Base-by-base conservation (phyloP, 768 basidiomycete species). In the Tylopilus vinaceipallidus region DNA sequence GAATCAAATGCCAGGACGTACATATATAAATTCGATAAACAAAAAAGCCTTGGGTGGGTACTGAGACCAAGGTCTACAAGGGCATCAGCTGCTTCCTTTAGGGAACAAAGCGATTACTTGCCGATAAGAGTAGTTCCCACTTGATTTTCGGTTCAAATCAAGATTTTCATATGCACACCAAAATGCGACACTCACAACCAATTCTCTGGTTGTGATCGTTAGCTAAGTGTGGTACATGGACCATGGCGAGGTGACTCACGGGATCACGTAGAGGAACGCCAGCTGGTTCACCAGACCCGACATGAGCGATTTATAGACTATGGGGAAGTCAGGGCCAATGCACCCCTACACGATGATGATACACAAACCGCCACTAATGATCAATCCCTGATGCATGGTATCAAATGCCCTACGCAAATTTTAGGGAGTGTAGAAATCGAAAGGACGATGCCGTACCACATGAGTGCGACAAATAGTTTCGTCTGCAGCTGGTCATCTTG, bases 311-410 rank as follows among this genome's bases (percentile, higher is more conserved):
- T 42, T 35, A 26, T 48, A 48, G 19, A 35, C 47, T 48, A 26
- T 24, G 24, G 2, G 30, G 6, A 17, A 22, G 39, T 49, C 17
- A 34, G 27, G 24, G 30, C 26, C 4, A 13, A 38, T 23, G 13
- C 38, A 22, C 19, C 16, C 13, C 13, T 16, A 17, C 10, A 4
- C 10, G 13, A 10, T 20, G n/a, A 16, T 27, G 24, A 35, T 17
- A 32, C 12, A 48, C 47, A 10, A 34, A 48, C 47, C 47, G 12
- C 40, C 47, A 27, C 47, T 48, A 11, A 48, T 42, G 4, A 48
- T 27, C 2, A 48, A n/a, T 34, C 39, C 32, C 19, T 48, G 39
- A 27, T 48, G 47, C 1, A 48, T 35, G 9, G 47, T 48, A n/a
- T 48, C 32, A 5, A 48, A n/a, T 2, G 14, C 47, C 47, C 47